A percentile compares a stretch with the other conserved stretches of the same genome.
Conservation (phyloP, 2,329 filamentous ascomycete species). For the Ophiostoma himal-ulmi region DNA sequence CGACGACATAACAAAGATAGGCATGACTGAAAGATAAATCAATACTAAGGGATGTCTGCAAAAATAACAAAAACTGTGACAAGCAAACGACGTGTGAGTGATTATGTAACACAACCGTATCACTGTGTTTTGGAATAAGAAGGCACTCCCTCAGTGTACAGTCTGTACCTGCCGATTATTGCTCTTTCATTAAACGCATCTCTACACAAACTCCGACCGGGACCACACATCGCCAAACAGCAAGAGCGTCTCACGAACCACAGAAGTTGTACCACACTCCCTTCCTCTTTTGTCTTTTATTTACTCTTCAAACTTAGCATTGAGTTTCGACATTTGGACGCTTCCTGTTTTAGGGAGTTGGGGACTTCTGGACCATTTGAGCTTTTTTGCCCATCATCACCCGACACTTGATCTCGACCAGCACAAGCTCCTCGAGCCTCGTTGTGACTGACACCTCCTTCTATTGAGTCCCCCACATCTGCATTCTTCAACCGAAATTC, state of each 20-base stretch:
- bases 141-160: background rate
- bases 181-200: background rate
- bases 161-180: background rate
- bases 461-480: background rate
- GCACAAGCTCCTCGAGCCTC: background rate
- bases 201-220: background rate
- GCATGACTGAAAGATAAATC: background rate
- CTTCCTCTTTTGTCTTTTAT: background rate
- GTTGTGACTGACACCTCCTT: too few relatives aligned
- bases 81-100: background rate
- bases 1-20: background rate
- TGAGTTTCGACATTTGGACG: background rate
- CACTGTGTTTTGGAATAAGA: background rate
- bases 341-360: background rate
- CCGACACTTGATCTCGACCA: background rate
- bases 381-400: background rate
- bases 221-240: background rate
- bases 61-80: background rate
- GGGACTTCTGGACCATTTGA: background rate
- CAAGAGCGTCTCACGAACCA: slow-evolving; percentile 10
- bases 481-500: too few relatives aligned
- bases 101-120: background rate
- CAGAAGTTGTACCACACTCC: background rate
- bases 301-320: background rate
- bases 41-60: background rate